Percentiles rank a stretch among this genome's conserved stretches.
Conservation (phyloP, 352 stramenopile species). For the Blastocystis sp. region DNA sequence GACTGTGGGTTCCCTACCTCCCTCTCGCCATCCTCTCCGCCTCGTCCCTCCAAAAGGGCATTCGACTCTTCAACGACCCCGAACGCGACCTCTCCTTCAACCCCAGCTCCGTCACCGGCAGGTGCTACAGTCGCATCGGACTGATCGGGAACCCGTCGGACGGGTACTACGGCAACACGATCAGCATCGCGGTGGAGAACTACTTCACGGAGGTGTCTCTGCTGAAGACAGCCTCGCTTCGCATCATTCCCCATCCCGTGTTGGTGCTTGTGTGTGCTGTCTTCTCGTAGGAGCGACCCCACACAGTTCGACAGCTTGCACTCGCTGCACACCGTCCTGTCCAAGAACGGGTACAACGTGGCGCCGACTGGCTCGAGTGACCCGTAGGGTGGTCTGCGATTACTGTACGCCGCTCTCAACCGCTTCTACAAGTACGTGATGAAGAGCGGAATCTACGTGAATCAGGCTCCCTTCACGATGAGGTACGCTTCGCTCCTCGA, state of each 20-base stretch:
- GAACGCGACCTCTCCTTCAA: background rate
- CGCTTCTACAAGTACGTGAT: constrained; percentile 76
- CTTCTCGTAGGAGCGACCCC: constrained; percentile 74
- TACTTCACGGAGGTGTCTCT: constrained; percentile 73
- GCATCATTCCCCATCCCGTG: constrained; percentile 76
- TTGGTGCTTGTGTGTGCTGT: background rate
- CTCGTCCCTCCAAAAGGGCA: constrained; percentile 41
- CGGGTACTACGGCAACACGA: constrained; percentile 78
- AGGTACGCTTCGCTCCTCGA: constrained; percentile 14
- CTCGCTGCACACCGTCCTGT: constrained; percentile 74
- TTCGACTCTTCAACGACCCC: background rate
- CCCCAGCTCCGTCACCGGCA: constrained; percentile 11
- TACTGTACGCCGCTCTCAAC: constrained; percentile 77
- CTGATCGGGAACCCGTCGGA: constrained; percentile 79
- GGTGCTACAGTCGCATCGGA: constrained; percentile 76
- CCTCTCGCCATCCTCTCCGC: constrained; percentile 1
- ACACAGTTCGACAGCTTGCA: constrained; percentile 75
- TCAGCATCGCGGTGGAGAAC: constrained; percentile 77
- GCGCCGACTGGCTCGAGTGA: background rate
- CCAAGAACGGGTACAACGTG: constrained; percentile 75
- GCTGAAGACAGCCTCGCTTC: constrained; percentile 18
- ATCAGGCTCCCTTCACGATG: constrained; percentile 75
- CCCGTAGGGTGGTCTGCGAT: constrained; percentile 76
- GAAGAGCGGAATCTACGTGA: constrained; percentile 75
- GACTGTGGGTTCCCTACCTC: constrained; percentile 52